phyloP scores from a whole-genome alignment of 2,329 filamentous ascomycete species.

The Orbilia blumenaviensis region DNA sequence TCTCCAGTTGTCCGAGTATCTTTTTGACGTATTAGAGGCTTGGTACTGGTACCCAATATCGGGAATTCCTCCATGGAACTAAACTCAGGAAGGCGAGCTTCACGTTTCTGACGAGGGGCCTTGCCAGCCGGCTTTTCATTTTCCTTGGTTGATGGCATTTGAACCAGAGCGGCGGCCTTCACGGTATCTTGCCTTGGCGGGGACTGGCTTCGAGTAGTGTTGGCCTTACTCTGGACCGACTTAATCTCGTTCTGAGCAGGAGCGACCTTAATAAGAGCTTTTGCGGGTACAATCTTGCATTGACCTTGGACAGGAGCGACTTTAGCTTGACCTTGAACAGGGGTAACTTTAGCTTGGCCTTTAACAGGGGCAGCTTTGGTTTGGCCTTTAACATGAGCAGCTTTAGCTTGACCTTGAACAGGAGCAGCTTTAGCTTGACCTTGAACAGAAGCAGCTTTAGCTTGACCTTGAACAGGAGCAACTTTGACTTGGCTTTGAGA shows the following conservation, averaged over 20 bases:
- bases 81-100: slow-evolving; percentile 1
- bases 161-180: not conserved
- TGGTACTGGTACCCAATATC: slow-evolving; percentile 11
- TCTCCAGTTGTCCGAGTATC: not conserved
- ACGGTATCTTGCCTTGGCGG: not conserved
- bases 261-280: too few species aligned
- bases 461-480: not conserved
- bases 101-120: not conserved
- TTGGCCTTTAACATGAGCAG: too few species aligned
- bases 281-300: too few species aligned
- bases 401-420: not conserved
- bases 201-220: not conserved
- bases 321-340: too few species aligned
- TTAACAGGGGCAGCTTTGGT: too few species aligned
- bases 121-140: slow-evolving; percentile 9
- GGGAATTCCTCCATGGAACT: slow-evolving; percentile 35
- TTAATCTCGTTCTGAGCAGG: too few species aligned
- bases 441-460: not conserved
- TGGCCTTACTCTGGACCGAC: too few species aligned
- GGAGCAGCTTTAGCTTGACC: too few species aligned
- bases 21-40: not conserved
- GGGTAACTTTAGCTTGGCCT: too few species aligned
- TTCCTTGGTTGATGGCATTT: slow-evolving; percentile 4
- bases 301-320: too few species aligned
- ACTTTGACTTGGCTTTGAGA: not conserved